Conservation (phyloP, 2,329 filamentous ascomycete species). For the Calonectria henricotiae region DNA sequence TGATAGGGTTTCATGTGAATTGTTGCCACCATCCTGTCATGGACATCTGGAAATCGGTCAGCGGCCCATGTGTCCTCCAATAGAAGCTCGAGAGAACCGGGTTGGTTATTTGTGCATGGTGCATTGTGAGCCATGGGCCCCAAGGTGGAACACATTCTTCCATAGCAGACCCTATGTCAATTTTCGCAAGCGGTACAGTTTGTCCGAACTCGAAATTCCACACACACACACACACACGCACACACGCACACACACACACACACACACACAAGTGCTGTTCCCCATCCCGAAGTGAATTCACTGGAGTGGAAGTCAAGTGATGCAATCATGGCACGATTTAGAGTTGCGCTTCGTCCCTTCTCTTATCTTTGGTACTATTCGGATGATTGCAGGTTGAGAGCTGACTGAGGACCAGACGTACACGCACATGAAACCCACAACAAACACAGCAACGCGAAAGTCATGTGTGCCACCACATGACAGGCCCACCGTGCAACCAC, state of each 20-base stretch:
- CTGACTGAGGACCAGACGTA: conserved; percentile 1
- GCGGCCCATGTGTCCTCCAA: background rate
- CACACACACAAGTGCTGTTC: background rate
- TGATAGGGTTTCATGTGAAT: conserved; percentile 4
- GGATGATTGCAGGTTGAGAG: background rate
- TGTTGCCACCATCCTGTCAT: background rate
- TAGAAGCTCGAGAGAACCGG: no score
- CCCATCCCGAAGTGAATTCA: background rate
- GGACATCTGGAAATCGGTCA: background rate
- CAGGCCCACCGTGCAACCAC: conserved; percentile 16
- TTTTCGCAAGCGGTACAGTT: no score
- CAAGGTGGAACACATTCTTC: no score
- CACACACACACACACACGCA: background rate
- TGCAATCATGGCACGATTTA: background rate
- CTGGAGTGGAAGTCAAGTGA: background rate
- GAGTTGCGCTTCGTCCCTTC: background rate
- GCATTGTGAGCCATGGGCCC: no score
- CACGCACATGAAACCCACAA: background rate
- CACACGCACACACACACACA: no score
- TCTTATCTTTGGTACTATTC: background rate
- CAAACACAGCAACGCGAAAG: background rate
- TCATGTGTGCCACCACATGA: conserved; percentile 31
- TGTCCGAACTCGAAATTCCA: no score
- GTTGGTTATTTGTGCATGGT: no score
- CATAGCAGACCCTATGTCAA: no score